A percentile compares a stretch with the other conserved stretches of the same genome.
phyloP scores from a whole-genome alignment of 306 rosid species.

The Mimosa pudica region DNA sequence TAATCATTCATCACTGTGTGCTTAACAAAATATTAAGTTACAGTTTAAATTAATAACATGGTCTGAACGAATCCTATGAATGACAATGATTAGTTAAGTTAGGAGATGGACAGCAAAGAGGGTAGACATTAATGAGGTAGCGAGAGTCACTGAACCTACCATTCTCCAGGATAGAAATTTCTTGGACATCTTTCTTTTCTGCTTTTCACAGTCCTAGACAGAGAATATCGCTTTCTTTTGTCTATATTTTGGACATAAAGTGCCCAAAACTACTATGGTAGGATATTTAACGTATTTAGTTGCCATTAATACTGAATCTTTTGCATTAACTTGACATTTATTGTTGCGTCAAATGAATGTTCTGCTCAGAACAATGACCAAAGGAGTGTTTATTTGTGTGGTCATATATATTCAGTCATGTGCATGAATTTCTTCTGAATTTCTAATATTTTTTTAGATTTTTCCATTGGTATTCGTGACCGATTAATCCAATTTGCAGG shows the following conservation, averaged over 20 bases:
- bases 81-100: not conserved
- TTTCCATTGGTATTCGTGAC: too few relatives aligned
- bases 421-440: conserved; percentile 13
- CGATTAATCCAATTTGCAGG: too few relatives aligned
- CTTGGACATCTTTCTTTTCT: not conserved
- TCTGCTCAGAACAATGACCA: not conserved
- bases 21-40: not conserved
- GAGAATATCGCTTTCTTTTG: not conserved
- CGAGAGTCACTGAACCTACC: not conserved
- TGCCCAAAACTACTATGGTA: not conserved
- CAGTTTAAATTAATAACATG: not conserved
- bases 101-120: not conserved
- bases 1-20: too few relatives aligned
- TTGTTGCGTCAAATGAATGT: not conserved
- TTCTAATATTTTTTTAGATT: not conserved
- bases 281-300: conserved; percentile 22
- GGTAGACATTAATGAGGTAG: not conserved
- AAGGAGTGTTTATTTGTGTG: not conserved
- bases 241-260: not conserved
- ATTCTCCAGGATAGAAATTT: not conserved
- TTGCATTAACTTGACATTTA: conserved; percentile 26
- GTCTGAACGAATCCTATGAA: not conserved
- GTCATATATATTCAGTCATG: not conserved
- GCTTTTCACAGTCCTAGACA: not conserved
- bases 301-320: conserved; percentile 19